Evolutionary conservation across 83 land plant genomes (phyloP), one percentile per base, ranked within the genome.

Genomic region (Picea abies): DNA sequence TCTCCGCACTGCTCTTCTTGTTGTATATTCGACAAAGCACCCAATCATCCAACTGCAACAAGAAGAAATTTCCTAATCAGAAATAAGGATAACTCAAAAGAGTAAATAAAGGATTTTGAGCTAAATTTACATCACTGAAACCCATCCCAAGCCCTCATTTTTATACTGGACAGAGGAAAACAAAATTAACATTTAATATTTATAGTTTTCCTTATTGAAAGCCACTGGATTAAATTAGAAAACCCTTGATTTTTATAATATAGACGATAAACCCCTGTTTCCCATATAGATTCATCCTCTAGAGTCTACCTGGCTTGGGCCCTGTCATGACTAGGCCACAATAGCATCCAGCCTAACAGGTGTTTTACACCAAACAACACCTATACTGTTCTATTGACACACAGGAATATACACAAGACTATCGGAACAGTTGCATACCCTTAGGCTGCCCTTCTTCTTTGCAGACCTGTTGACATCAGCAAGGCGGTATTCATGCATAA

Each of bases 41-140:
- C 86, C 88, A 87, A 47, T 87, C 88, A 84, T 87, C 86, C 83
- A 87, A 84, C 88, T 87, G 83, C 25, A 84, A 52, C 41, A 39
- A 77, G 7, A 69, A 47, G 61, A 19, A 52, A 20, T 29, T 37
- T 15, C n/a, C 58, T 47, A 3, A 75, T 75, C 60, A 47, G 78
- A 12, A 75, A 75, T 14, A 47, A 1, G 56, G 60, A 47, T 4
- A 75, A 73, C 3, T 0, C 20, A 7, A 20, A 35, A 47, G 58
- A 56, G 58, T 3, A 12, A 56, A 12, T 12, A 56, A 56, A 56
- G 58, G 58, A 56, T 56, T 56, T 56, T 56, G 3, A 12, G 58
- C 15, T 56, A 56, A 56, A 56, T 56, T 56, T 56, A 3, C 58
- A 56, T 56, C 0, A 56, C 15, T 56, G 58, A 56, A 56, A 12